Conservation (phyloP, 495 filamentous ascomycete genomes). For the Aspergillus asperescens region DNA sequence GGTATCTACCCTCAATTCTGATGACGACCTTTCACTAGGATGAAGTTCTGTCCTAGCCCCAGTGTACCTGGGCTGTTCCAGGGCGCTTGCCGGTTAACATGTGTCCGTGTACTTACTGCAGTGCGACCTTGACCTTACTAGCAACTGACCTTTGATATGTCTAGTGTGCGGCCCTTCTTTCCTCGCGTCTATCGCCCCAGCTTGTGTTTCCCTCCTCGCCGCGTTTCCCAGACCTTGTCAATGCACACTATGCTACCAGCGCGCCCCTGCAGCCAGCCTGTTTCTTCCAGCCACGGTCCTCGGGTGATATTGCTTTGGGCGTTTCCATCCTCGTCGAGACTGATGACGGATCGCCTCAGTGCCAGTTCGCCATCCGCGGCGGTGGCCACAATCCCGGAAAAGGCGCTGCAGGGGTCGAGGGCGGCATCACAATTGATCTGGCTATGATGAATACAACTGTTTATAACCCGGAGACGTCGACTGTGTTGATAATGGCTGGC, state of each 20-base stretch:
- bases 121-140: background rate
- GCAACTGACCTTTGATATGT: background rate
- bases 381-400: constrained; percentile 30
- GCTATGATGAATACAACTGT: constrained; percentile 36
- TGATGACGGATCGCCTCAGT: background rate
- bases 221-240: background rate
- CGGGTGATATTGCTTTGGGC: background rate
- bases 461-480: constrained; percentile 35
- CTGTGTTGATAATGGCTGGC: constrained; percentile 13
- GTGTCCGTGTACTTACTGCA: background rate
- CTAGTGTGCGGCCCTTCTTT: background rate
- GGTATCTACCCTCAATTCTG: too few species aligned
- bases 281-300: background rate
- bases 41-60: background rate
- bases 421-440: constrained; percentile 43
- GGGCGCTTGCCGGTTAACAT: background rate
- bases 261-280: background rate
- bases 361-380: constrained; percentile 34
- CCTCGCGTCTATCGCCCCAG: background rate
- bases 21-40: too few species aligned
- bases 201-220: background rate
- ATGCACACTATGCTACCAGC: background rate
- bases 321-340: background rate
- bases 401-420: background rate
- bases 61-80: background rate